phyloP scores from a whole-genome alignment of 2,329 filamentous ascomycete genomes.

The Helicocarpus griseus region DNA sequence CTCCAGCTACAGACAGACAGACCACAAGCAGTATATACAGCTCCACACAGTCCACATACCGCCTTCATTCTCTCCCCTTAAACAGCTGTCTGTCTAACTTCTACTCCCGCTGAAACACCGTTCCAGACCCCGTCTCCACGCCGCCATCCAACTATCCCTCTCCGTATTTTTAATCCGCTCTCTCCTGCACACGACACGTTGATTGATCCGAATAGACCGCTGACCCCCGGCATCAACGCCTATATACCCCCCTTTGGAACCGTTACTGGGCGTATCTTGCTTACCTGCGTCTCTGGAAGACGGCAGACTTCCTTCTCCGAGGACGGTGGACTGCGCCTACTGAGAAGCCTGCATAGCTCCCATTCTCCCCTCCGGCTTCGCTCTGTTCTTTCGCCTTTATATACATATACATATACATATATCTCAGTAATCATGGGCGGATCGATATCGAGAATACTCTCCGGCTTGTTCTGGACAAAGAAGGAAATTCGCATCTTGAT shows the following conservation, averaged over 20 bases:
- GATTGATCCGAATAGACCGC: not conserved
- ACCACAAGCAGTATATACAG: no score
- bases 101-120: not conserved
- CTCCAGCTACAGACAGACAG: not conserved
- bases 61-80: not conserved
- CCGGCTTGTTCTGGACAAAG: conserved; percentile 72
- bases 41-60: not conserved
- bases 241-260: not conserved
- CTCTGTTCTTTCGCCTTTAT: not conserved
- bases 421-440: conserved; percentile 40
- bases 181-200: not conserved
- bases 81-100: not conserved
- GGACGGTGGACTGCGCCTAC: not conserved
- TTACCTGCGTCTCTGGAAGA: conserved; percentile 3
- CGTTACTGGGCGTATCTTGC: not conserved
- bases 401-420: conserved; percentile 5
- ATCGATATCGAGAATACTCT: conserved; percentile 51
- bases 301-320: not conserved
- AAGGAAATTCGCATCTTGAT: conserved; percentile 98
- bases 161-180: not conserved
- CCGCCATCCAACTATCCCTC: not conserved
- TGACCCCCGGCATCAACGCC: not conserved
- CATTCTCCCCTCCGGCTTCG: not conserved
- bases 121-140: not conserved
- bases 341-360: not conserved